phyloP scores from a whole-genome alignment of 2,329 filamentous ascomycete species.

The Cordyceps pruinosa region DNA sequence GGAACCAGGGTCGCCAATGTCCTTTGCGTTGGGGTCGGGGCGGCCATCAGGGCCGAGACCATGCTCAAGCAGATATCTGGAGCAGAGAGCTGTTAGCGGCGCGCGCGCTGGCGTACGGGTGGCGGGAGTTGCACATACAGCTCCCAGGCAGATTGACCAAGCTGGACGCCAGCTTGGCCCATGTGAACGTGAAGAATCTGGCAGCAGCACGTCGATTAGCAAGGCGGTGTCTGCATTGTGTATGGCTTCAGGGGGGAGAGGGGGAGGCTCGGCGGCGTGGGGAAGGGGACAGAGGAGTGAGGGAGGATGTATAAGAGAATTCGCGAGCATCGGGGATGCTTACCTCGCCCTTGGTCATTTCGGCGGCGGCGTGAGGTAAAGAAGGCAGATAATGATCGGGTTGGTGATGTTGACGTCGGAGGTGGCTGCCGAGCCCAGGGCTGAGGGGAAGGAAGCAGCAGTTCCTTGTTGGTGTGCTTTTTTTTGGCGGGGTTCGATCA shows the following conservation, averaged over 20 bases:
- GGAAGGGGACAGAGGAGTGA: conserved; percentile 6
- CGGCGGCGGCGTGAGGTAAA: conserved; percentile 24
- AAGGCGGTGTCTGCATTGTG: conserved; percentile 1
- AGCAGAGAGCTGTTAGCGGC: neutral
- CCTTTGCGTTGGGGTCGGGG: conserved; percentile 53
- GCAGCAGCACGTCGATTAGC: conserved; percentile 16
- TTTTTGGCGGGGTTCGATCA: conserved; percentile 22
- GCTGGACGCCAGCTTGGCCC: conserved; percentile 65
- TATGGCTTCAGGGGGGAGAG: conserved; percentile 8
- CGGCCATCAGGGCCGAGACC: conserved; percentile 60
- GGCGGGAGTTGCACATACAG: conserved; percentile 47
- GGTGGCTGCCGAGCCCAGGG: conserved; percentile 14
- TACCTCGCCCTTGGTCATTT: conserved; percentile 51
- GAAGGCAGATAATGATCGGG: conserved; percentile 17
- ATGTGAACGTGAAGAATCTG: conserved; percentile 59
- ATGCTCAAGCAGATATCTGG: conserved; percentile 66
- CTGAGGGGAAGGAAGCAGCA: conserved; percentile 22
- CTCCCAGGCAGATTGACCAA: conserved; percentile 70
- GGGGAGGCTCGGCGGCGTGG: conserved; percentile 7
- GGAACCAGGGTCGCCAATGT: conserved; percentile 54
- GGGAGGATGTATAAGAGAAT: neutral
- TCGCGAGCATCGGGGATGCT: conserved; percentile 18
- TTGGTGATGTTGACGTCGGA: conserved; percentile 18
- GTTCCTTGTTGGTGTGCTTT: conserved; percentile 25
- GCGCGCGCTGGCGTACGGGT: neutral